phyloP scores from a whole-genome alignment of 2,329 filamentous ascomycete species.

The Colletotrichum coccodes region DNA sequence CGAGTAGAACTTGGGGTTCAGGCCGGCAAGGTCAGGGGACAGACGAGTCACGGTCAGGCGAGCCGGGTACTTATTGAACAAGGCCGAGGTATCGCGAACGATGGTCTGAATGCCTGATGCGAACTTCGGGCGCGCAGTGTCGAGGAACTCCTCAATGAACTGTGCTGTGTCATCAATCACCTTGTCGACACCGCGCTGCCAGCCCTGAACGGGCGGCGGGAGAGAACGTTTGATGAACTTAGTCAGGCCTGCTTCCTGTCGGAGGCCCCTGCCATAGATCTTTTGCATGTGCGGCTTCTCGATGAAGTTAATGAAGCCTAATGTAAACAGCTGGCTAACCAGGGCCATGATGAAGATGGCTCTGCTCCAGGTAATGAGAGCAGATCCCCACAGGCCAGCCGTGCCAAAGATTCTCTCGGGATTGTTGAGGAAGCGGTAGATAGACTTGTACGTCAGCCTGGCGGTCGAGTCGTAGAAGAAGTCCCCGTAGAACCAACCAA shows the following conservation, averaged over 20 bases:
- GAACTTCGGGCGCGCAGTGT: constrained; percentile 85
- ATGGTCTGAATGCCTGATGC: constrained; percentile 88
- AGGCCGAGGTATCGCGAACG: constrained; percentile 84
- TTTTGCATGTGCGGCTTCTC: constrained; percentile 99
- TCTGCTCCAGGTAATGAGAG: constrained; percentile 90
- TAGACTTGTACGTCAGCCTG: constrained; percentile 94
- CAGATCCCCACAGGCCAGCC: constrained; percentile 94
- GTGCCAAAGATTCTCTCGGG: constrained; percentile 94
- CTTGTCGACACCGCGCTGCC: constrained; percentile 87
- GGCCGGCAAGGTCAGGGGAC: constrained; percentile 81
- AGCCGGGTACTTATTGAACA: constrained; percentile 91
- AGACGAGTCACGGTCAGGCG: constrained; percentile 85
- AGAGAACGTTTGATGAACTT: constrained; percentile 90
- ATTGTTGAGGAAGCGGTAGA: constrained; percentile 98
- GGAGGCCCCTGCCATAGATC: constrained; percentile 86
- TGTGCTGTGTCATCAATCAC: constrained; percentile 88
- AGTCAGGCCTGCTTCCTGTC: constrained; percentile 88
- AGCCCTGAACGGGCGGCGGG: constrained; percentile 83
- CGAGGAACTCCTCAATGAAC: constrained; percentile 90
- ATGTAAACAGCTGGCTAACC: constrained; percentile 83
- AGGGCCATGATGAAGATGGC: constrained; percentile 89
- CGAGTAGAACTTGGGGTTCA: constrained; percentile 83
- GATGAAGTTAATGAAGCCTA: constrained; percentile 91
- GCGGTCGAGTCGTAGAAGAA: constrained; percentile 95
- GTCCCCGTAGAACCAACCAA: constrained; percentile 99